These are phyloP conservation scores for Trichopus zeylanicus DNA, from an alignment of 116 monocot genomes.

Conservation along the genomic window DNA sequence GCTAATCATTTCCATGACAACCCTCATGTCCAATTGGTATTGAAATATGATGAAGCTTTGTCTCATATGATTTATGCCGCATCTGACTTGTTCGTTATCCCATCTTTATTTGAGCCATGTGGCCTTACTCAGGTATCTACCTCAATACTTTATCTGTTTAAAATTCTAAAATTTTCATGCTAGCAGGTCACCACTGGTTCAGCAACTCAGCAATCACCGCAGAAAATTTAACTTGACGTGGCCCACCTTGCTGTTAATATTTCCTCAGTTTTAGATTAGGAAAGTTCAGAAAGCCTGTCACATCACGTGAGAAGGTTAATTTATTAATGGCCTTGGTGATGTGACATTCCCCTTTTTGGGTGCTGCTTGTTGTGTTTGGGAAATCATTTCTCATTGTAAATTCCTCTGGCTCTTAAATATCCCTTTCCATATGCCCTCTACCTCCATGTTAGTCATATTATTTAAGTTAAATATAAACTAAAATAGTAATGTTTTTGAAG, in stretches of 20 bases:
- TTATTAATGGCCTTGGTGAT: no score
- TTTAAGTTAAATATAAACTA: not conserved
- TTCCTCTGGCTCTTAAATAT: not conserved
- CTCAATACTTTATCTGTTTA: not conserved
- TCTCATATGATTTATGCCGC: constrained; percentile 80
- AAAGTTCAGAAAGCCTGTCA: no score
- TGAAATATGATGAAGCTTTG: constrained; percentile 81
- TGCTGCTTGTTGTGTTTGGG: no score
- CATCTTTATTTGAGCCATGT: constrained; percentile 93
- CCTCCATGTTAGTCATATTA: not conserved
- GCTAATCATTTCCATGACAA: constrained; percentile 64
- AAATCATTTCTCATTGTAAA: not conserved
- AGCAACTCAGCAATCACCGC: no score
- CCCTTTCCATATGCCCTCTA: not conserved
- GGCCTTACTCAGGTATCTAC: constrained; percentile 86
- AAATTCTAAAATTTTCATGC: not conserved
- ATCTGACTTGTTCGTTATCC: constrained; percentile 83
- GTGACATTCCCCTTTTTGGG: no score
- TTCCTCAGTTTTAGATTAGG: no score
- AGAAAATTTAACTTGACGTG: no score
- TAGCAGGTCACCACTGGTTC: not conserved
- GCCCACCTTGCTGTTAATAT: no score
- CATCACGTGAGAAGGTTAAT: no score
- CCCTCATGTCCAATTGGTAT: constrained; percentile 48
- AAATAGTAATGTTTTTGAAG: not conserved